Conservation (phyloP, 176 grass and related monocot species). For the Ensete glaucum region DNA sequence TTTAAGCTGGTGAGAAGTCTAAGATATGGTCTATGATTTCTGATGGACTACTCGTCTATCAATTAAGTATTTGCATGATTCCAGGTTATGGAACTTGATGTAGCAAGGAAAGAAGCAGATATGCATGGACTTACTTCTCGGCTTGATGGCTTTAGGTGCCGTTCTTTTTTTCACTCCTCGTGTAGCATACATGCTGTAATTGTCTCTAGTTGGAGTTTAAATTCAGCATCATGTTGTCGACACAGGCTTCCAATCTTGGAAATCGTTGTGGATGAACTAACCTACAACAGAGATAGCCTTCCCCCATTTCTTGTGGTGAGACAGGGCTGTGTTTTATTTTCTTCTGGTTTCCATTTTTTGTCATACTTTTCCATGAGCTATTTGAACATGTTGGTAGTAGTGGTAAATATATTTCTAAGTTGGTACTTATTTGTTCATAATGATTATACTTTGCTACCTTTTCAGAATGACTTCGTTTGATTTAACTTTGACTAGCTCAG, state of each 20-base stretch:
- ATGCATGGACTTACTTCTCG: constrained; percentile 59
- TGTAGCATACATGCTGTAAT: neutral
- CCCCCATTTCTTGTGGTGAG: constrained; percentile 67
- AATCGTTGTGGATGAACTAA: constrained; percentile 88
- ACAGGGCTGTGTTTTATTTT: constrained; percentile 16
- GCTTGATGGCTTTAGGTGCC: constrained; percentile 58
- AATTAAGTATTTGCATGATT: constrained; percentile 1
- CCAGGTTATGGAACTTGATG: constrained; percentile 80
- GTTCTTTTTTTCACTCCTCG: neutral
- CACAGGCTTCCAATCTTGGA: constrained; percentile 66
- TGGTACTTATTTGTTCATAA: neutral
- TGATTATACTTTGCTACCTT: neutral
- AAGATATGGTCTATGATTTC: neutral
- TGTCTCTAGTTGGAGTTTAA: neutral
- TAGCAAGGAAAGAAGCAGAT: constrained; percentile 67
- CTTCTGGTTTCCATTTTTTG: neutral
- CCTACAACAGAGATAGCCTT: constrained; percentile 56
- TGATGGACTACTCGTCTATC: neutral
- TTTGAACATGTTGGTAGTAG: neutral
- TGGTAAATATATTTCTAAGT: neutral
- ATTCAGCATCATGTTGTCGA: constrained; percentile 14
- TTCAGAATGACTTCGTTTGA: too few relatives aligned
- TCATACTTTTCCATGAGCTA: neutral
- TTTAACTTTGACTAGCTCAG: too few relatives aligned
- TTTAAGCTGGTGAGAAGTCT: constrained; percentile 51